Base-by-base conservation (phyloP, 2,329 filamentous ascomycete species). In the Bipolaris oryzae region DNA sequence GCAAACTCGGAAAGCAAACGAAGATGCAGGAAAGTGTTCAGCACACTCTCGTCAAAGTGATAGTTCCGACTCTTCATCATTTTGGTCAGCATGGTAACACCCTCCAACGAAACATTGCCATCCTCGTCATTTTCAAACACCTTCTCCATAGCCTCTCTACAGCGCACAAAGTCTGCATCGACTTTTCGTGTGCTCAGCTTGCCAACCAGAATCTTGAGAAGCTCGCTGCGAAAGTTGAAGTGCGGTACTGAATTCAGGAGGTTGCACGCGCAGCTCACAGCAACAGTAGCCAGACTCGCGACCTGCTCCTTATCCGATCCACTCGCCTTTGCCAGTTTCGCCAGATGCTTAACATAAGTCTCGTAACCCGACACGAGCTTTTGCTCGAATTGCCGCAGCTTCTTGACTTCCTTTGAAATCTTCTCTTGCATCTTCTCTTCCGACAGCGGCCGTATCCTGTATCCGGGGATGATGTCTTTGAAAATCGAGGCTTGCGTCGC, bases 401-500 rank as follows among this genome's bases (percentile, higher is more conserved):
- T 89, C 71, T 89, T 87, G 33, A 98, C 92, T 25, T 98, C 95
- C 74, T 96, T 97, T 5, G 93, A 96, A 1, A 98, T 80, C 75
- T 96, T 96, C 62, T 88, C 88, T 55, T 85, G 84, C 71, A 89
- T 83, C 42, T 89, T 87, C 31, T 92, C 89, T 58, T 96, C 91
- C 0, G 84, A 82, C 3, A 92, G 80, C 1, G 92, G 90, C 16
- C 95, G 88, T 80, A 99, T 98, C 58, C 95, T 85, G 75, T 99
- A 99, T 20, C 95, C 95, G 0, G 95, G 95, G 57, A 99, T 98
- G 44, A 97, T 85, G 76, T 98, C 95, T 75, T 94, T 96, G 82
- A 94, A 99, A 11, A 98, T 87, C 0, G 93, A 86, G 74, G 95
- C 84, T 77, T 97, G 93, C 20, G 95, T 92, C 45, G 89, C 90